Evolutionary conservation across 192 early-diverging fungal species (phyloP), one percentile per base, ranked within the genome.

Genomic region (Linnemannia hyalina): DNA sequence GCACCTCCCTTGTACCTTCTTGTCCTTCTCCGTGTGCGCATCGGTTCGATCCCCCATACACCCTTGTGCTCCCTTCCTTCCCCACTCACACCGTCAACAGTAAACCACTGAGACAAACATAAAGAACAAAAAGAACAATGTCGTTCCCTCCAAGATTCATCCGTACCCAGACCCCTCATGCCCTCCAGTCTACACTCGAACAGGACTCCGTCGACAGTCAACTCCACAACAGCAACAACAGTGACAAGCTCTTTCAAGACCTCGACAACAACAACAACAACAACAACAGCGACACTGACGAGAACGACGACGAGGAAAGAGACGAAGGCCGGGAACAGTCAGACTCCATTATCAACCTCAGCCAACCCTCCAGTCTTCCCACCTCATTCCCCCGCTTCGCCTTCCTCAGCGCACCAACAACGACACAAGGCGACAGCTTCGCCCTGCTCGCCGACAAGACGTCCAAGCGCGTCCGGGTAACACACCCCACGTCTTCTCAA

Each of bases 361-460:
- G 35, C 75, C 42, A 23, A 6, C 32, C 69, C n/a, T 57, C 36
- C 6, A 49, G 60, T 26, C 60, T 29, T 35, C 55, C 46, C 41
- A 40, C 41, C n/a, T n/a, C 65, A 2, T 23, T 9, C 13, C 36
- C 60, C 13, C 60, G 60, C 13, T 65, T 65, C 11, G 13, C 60
- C 29, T 65, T 76, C 16, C 36, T 40, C 65, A 55, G 40, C 11
- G 46, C 72, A 6, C 29, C 72, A 35, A 52, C n/a, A 10, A 8
- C 68, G 15, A 20, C 35, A 20, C 52, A n/a, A 46, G 75, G 71
- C 29, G 16, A 22, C 15, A 55, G 32, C 70, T 78, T 77, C 47
- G 70, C 81, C 38, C 20, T 78, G n/a, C 81, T 78, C n/a, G 76
- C 70, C 15, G 46, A 73, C 54, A 82, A 76, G 74, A 77, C 42